Base-by-base conservation (phyloP, 768 basidiomycete species). In the Auricularia auricula-judae region DNA sequence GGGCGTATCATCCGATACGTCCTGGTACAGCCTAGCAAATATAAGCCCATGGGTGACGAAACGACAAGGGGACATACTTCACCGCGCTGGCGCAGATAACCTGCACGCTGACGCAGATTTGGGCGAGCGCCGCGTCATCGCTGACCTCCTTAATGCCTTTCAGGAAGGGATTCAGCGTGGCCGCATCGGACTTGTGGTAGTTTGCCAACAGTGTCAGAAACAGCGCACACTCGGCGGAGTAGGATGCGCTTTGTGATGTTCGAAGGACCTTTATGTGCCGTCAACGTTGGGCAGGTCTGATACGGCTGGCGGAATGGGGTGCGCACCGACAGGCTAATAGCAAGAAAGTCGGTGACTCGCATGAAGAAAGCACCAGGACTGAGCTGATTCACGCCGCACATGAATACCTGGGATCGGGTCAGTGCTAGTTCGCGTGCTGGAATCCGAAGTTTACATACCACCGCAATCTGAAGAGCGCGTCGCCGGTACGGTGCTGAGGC, bases 281-380 rank as follows among this genome's bases (percentile, higher is more conserved):
- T 36, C 4, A 65, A 65, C 44, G 44, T 43, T 42, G 21, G 7
- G 7, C 14, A 47, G 3, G 58, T 14, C 43, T 4, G 33, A 33
- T 18, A 36, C 29, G 60, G 29, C 35, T 36, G 29, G 51, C 11
- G 36, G n/a, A 34, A 3, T 51, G 36, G 29, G n/a, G 33, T 35
- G 23, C 47, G 10, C 5, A 76, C 81, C 56, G 63, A 83, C 86
- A 21, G 76, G 74, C 21, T 75, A 73, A 33, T 87, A 77, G 1
- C 81, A 76, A 3, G 85, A 80, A 69, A 84, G 87, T 21, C 88
- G 74, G 70, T 88, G 83, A 51, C 76, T 11, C 85, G 81, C 14
- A 88, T 78, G 59, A 89, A 84, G 69, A 88, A 89, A 7, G 87
- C 88, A 10, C 86, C 87, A 0, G 86, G 84, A 68, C 87, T 89